Evolutionary conservation across 2,329 filamentous ascomycete genomes (phyloP), one percentile per base, ranked within the genome.

Genomic region (Triangularia setosa): DNA sequence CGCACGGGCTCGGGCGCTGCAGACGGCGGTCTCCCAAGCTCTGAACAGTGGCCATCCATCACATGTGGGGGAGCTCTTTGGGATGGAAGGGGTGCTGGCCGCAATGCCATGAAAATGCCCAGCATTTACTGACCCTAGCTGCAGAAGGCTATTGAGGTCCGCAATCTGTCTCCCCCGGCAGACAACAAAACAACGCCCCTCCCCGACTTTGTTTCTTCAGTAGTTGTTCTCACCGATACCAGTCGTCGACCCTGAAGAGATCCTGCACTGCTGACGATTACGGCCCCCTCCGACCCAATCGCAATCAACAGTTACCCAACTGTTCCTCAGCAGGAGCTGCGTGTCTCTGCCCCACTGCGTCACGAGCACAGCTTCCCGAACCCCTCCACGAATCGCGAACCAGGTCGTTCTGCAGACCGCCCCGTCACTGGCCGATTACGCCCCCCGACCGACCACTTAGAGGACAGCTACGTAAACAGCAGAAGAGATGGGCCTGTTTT

Each of bases 401-500:
- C 5, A 55, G 63, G 58, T 40, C 60, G 25, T 53, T 59, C 59
- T 67, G 64, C 65, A 67, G 65, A 69, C 68, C 64, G 67, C 65
- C 62, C 58, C 30, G 30, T 52, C 40, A 58, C 64, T 52, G 48
- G 68, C 64, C 68, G 63, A 68, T 62, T 63, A 35, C 35, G 58
- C 63, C 62, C 60, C 23, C 60, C 28, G 23, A 66, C 54, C 24
- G 18, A 58, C 65, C 63, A 64, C 65, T 64, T 55, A 61, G 35
- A 64, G 30, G 27, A 16, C 59, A 35, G 25, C 30, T 24, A 55
- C 27, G 60, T 60, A 62, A 33, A 59, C 44, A 58, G 23, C 58
- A 25, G 58, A 67, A 73, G 75, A 70, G 65, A 86, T 86, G 84
- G 83, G 84, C 70, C 71, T 86, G 68, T 86, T 86, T 73, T 84